Evolutionary conservation across 768 basidiomycete genomes (phyloP).

Genomic region (Russula olivacea): DNA sequence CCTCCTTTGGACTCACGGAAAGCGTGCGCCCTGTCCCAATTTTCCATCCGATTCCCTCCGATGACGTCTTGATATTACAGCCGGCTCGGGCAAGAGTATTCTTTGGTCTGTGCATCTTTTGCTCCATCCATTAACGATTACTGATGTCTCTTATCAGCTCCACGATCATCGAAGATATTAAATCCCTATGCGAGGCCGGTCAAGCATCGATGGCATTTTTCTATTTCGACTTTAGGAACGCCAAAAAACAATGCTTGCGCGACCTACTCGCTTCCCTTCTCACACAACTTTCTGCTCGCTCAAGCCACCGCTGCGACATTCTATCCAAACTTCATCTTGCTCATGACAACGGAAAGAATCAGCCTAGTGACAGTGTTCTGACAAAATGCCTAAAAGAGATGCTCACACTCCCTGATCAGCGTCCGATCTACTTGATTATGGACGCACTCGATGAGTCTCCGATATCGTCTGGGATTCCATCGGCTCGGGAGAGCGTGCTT

Average conservation of each 20-base stretch:
- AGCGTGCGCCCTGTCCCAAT: background rate
- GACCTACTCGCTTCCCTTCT: background rate
- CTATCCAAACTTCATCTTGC: background rate
- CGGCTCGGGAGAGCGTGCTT: background rate
- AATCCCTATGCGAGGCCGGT: background rate
- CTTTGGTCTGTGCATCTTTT: background rate
- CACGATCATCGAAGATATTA: background rate
- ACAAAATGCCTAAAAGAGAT: background rate
- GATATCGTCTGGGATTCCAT: background rate
- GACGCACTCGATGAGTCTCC: background rate
- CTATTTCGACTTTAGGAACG: background rate
- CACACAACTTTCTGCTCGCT: background rate
- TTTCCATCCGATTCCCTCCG: background rate
- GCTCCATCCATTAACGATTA: background rate
- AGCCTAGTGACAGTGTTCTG: background rate
- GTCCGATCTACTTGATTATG: background rate
- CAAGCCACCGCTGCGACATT: background rate
- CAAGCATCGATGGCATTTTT: background rate
- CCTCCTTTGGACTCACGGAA: background rate
- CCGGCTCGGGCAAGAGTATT: background rate
- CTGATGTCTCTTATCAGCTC: background rate
- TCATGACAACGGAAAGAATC: background rate
- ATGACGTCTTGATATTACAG: background rate
- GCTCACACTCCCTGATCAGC: background rate
- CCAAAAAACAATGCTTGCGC: background rate